Evolutionary conservation across 352 stramenopile genomes (phyloP).

Genomic region (Nothophytophthora sp.): DNA sequence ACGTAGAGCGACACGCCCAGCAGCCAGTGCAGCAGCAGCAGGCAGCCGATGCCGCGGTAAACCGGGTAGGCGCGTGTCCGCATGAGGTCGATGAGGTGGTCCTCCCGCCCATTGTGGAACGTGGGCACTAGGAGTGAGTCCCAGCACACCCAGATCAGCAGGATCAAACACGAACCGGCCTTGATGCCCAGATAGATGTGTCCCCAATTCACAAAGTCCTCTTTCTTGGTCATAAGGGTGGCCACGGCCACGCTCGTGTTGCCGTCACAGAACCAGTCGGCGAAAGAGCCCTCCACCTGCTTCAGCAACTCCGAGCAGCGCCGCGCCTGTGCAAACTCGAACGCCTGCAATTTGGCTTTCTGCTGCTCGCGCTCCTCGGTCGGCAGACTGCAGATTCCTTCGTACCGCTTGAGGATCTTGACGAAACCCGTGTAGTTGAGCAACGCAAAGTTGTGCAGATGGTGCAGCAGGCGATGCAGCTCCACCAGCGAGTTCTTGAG

Average conservation of each 20-base stretch:
- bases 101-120: conserved; percentile 64
- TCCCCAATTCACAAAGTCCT: conserved; percentile 74
- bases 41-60: conserved; percentile 94
- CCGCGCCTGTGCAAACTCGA: conserved; percentile 59
- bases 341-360: conserved; percentile 49
- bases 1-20: conserved; percentile 91
- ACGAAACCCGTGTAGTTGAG: conserved; percentile 99
- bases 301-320: conserved; percentile 50
- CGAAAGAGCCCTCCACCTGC: conserved; percentile 70
- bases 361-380: conserved; percentile 38
- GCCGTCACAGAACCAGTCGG: conserved; percentile 75
- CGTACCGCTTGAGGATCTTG: conserved; percentile 98
- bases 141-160: conserved; percentile 95
- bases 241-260: conserved; percentile 70
- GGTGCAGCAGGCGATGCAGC: conserved; percentile 92
- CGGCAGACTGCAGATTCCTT: conserved; percentile 55
- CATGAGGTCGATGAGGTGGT: conserved; percentile 77
- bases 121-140: conserved; percentile 90
- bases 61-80: conserved; percentile 91
- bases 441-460: conserved; percentile 97
- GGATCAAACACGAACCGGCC: conserved; percentile 71
- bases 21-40: conserved; percentile 96
- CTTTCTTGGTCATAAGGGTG: conserved; percentile 80
- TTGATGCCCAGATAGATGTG: conserved; percentile 89
- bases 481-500: conserved; percentile 94